Percentiles rank a stretch among this genome's conserved stretches.
Conservation (phyloP, 2,329 filamentous ascomycete genomes). For the Tolypocladium pustulatum region DNA sequence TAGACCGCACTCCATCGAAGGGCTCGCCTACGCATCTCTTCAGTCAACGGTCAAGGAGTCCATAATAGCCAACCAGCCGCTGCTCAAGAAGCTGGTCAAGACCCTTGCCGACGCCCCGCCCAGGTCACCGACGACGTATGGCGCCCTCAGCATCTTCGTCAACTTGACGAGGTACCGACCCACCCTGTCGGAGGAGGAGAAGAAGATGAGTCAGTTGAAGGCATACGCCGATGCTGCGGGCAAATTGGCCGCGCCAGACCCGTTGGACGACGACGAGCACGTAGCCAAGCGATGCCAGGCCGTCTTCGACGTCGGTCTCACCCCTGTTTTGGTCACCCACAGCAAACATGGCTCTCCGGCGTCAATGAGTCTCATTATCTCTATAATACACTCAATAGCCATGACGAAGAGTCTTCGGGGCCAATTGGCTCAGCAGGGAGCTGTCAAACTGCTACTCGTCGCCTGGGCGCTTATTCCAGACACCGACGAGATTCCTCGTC, state of each 20-base stretch:
- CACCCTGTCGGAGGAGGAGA: slow-evolving; percentile 75
- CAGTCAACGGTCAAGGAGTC: slow-evolving; percentile 78
- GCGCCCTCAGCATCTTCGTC: slow-evolving; percentile 71
- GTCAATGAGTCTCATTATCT: slow-evolving; percentile 61
- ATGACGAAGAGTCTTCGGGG: slow-evolving; percentile 65
- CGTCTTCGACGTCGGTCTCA: slow-evolving; percentile 68
- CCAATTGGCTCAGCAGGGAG: slow-evolving; percentile 84
- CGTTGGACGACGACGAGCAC: slow-evolving; percentile 64
- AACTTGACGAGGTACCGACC: slow-evolving; percentile 80
- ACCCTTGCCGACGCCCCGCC: slow-evolving; percentile 47
- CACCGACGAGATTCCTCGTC: slow-evolving; percentile 33
- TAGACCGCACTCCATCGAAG: slow-evolving; percentile 70
- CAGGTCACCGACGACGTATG: slow-evolving; percentile 68
- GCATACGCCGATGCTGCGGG: slow-evolving; percentile 85
- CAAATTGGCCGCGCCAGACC: slow-evolving; percentile 48
- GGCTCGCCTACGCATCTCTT: slow-evolving; percentile 82
- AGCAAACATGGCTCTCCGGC: slow-evolving; percentile 62
- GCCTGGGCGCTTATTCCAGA: slow-evolving; percentile 53
- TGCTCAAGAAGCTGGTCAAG: slow-evolving; percentile 61
- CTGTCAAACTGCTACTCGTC: slow-evolving; percentile 71
- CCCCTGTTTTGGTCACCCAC: slow-evolving; percentile 66
- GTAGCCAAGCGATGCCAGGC: slow-evolving; percentile 66
- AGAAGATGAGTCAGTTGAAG: slow-evolving; percentile 84
- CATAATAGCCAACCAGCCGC: slow-evolving; percentile 54
- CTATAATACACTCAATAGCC: slow-evolving; percentile 69